A percentile compares a stretch with the other conserved stretches of the same genome.
These are phyloP conservation scores for Peronospora destructor DNA, from an alignment of 352 stramenopile genomes.

Conservation along the genomic window DNA sequence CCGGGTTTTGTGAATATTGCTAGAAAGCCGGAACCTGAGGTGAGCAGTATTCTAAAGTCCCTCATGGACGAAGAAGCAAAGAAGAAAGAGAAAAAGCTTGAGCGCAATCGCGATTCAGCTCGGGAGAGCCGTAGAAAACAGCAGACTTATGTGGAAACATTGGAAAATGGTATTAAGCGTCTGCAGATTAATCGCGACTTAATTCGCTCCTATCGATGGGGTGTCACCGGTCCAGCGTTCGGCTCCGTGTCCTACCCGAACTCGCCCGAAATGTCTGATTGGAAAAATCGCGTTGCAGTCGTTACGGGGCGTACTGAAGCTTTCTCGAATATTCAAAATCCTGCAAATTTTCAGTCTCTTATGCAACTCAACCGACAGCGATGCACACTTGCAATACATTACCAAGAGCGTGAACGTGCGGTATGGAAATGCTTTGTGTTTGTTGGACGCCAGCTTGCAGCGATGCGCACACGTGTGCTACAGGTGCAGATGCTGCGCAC, in stretches of 20 bases:
- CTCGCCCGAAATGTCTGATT: slow-evolving; percentile 51
- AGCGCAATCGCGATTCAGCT: slow-evolving; percentile 82
- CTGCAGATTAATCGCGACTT: slow-evolving; percentile 79
- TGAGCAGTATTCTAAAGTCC: slow-evolving; percentile 83
- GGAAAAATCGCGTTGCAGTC: slow-evolving; percentile 54
- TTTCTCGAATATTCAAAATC: slow-evolving; percentile 68
- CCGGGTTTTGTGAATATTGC: slow-evolving; percentile 72
- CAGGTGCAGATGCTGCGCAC: slow-evolving; percentile 58
- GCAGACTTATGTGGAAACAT: slow-evolving; percentile 81
- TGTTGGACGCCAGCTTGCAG: slow-evolving; percentile 46
- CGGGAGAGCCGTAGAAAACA: slow-evolving; percentile 82
- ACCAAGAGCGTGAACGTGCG: slow-evolving; percentile 38
- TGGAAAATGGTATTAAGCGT: slow-evolving; percentile 83
- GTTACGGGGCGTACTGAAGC: slow-evolving; percentile 57
- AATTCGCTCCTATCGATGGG: slow-evolving; percentile 67
- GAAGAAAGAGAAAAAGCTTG: slow-evolving; percentile 87
- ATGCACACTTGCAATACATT: slow-evolving; percentile 43
- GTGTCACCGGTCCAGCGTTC: slow-evolving; percentile 43
- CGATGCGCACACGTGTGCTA: slow-evolving; percentile 49
- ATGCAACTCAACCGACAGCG: slow-evolving; percentile 73
- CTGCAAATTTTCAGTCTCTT: slow-evolving; percentile 52
- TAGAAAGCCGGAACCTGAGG: slow-evolving; percentile 67
- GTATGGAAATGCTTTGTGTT: slow-evolving; percentile 59
- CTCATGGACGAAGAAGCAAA: slow-evolving; percentile 84
- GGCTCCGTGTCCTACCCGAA: slow-evolving; percentile 36